These are phyloP conservation scores for Chrysosporium queenslandicum DNA, from an alignment of 2,329 filamentous ascomycete species.

Conservation along the genomic window DNA sequence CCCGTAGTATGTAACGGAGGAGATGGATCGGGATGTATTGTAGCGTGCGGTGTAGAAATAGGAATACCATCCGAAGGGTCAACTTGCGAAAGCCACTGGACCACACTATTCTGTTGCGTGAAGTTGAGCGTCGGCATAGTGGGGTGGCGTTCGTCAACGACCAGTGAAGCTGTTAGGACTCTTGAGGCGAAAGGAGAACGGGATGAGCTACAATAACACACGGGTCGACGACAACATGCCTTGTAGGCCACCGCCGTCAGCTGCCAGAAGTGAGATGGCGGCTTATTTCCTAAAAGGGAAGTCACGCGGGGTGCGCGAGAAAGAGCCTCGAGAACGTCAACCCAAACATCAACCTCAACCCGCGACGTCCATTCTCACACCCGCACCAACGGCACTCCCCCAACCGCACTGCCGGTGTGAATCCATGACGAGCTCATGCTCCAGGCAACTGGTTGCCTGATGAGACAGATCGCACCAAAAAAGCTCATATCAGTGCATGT, in stretches of 20 bases:
- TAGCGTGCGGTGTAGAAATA: not conserved
- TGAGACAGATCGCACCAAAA: no score
- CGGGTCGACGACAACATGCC: not conserved
- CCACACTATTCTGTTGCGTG: not conserved
- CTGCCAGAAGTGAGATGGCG: not conserved
- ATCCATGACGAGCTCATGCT: no score
- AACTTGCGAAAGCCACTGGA: slow-evolving; percentile 7
- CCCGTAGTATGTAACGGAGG: not conserved
- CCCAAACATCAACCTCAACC: no score
- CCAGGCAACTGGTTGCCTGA: no score
- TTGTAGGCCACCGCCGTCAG: not conserved
- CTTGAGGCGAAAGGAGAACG: not conserved
- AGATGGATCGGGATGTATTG: not conserved
- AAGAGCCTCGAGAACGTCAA: not conserved
- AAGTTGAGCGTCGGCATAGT: not conserved
- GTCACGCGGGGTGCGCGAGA: not conserved
- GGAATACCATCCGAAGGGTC: slow-evolving; percentile 14
- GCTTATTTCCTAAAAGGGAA: not conserved
- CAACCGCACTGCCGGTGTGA: no score
- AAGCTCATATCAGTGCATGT: no score
- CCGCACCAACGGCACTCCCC: no score
- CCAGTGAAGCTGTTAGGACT: not conserved
- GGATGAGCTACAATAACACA: not conserved
- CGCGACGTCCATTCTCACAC: no score
- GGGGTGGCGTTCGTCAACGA: not conserved